Percentiles rank a stretch among this genome's conserved stretches.
These are phyloP conservation scores for Pleurotus pulmonarius DNA, from an alignment of 768 basidiomycete genomes.

Conservation along the genomic window DNA sequence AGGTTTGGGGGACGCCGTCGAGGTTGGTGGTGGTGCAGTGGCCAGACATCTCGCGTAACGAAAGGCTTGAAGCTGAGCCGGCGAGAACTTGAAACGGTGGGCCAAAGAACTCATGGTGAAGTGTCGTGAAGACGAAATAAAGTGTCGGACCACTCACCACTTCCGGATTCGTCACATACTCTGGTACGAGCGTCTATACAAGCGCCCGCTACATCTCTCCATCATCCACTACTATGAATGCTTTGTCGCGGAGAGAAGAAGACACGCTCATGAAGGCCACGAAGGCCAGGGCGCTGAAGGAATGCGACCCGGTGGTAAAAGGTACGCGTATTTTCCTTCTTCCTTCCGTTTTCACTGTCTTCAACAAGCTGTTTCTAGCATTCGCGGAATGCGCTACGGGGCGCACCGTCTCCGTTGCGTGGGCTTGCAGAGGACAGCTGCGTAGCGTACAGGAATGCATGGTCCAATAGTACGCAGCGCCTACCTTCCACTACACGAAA, in stretches of 20 bases:
- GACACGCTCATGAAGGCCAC: conserved; percentile 81
- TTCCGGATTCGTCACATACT: not conserved
- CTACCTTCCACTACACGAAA: not conserved
- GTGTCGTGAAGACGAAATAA: not conserved
- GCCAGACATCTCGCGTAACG: conserved; percentile 39
- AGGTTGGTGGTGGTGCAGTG: conserved; percentile 42
- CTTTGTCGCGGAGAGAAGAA: conserved; percentile 84
- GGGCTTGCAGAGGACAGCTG: conserved; percentile 74
- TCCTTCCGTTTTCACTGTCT: not conserved
- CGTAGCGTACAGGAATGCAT: conserved; percentile 75
- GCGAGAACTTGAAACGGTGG: not conserved
- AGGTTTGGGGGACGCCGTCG: conserved; percentile 29
- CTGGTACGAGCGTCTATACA: conserved; percentile 1
- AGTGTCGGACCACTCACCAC: not conserved
- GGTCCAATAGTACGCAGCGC: conserved; percentile 64
- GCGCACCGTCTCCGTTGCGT: conserved; percentile 78
- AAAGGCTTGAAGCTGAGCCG: conserved; percentile 10
- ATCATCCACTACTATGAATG: conserved; percentile 64
- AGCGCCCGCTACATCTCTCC: not conserved
- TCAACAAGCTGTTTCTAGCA: conserved; percentile 36
- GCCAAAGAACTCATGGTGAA: not conserved
- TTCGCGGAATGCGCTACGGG: conserved; percentile 85
- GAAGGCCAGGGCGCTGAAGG: conserved; percentile 73
- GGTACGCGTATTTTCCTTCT: conserved; percentile 32
- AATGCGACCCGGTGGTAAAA: conserved; percentile 75